phyloP scores from a whole-genome alignment of 352 stramenopile genomes.

The Pythium scleroteichum region DNA sequence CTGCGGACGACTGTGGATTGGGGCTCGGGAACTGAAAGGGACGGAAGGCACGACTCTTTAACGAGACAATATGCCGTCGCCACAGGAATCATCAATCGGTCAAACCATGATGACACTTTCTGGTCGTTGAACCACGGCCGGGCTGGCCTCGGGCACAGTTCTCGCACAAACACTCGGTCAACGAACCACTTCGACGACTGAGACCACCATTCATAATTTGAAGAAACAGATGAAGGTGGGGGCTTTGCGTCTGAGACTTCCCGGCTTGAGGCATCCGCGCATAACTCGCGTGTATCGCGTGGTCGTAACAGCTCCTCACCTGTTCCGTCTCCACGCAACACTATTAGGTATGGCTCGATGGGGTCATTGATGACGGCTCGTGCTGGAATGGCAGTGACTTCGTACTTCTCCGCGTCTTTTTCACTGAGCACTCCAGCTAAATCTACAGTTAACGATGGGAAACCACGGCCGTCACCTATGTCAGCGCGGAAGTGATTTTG shows the following conservation, averaged over 20 bases:
- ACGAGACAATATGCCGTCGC: conserved; percentile 52
- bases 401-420: conserved; percentile 46
- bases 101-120: conserved; percentile 38
- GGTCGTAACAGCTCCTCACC: conserved; percentile 59
- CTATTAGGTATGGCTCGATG: conserved; percentile 69
- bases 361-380: conserved; percentile 73
- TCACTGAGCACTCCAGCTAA: conserved; percentile 65
- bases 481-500: conserved; percentile 67
- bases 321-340: conserved; percentile 76
- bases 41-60: conserved; percentile 18
- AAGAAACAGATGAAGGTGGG: conserved; percentile 1
- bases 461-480: conserved; percentile 30
- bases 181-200: conserved; percentile 6
- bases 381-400: conserved; percentile 49
- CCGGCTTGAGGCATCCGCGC: conserved; percentile 1
- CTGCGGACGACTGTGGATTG: conserved; percentile 52
- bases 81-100: conserved; percentile 38
- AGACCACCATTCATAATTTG: conserved; percentile 3
- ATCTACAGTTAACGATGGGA: conserved; percentile 40
- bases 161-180: conserved; percentile 28
- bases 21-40: conserved; percentile 4
- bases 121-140: conserved; percentile 41
- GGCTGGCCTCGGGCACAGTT: conserved; percentile 19
- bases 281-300: conserved; percentile 40
- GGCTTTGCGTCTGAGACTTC: not conserved